Base-by-base conservation (phyloP, 768 basidiomycete genomes). In the Tephrocybe sp. region DNA sequence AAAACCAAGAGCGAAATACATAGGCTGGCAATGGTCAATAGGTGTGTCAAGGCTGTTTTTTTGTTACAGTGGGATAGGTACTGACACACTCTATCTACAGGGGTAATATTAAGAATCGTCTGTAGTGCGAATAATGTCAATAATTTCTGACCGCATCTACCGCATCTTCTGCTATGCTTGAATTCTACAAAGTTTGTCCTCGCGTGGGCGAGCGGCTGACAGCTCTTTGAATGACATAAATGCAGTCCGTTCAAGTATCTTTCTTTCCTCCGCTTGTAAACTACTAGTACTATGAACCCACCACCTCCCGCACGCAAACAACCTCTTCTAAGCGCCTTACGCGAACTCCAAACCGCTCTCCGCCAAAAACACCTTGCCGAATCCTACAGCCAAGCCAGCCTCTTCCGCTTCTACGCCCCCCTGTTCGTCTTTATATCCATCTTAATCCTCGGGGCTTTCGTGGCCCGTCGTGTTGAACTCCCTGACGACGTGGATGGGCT, bases 11-110 rank as follows among this genome's bases (percentile, higher is more conserved):
- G 73, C 54, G 76, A 80, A 39, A 60, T 78, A 34, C 92, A 93
- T 61, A 79, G 72, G 56, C 59, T 79, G 47, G 92, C 87, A 1
- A 86, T 87, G 77, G 76, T 86, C 24, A 89, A 89, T 64, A 83
- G 89, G 89, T 89, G 47, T 51, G 86, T 72, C 38, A 30, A 4
- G 3, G 7, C n/a, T 47, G 19, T 22, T 26, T 8, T 38, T 43
- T 34, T 28, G 15, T 44, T 24, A 21, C 18, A 1, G 9, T 11
- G 0, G 9, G 7, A 18, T 13, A n/a, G 24, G 11, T 34, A 19
- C 35, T 44, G 35, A 41, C 5, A 11, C 8, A 8, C 21, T 22
- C 18, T n/a, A 28, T 28, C 22, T 37, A 2, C 36, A 56, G 58
- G 45, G 56, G 58, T 19, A 57, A 54, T 43, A 44, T 35, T 22